A percentile compares a stretch with the other conserved stretches of the same genome.
Evolutionary conservation across 371 early-diverging fungal species (phyloP).

Genomic region (Sporodiniella umbellata): DNA sequence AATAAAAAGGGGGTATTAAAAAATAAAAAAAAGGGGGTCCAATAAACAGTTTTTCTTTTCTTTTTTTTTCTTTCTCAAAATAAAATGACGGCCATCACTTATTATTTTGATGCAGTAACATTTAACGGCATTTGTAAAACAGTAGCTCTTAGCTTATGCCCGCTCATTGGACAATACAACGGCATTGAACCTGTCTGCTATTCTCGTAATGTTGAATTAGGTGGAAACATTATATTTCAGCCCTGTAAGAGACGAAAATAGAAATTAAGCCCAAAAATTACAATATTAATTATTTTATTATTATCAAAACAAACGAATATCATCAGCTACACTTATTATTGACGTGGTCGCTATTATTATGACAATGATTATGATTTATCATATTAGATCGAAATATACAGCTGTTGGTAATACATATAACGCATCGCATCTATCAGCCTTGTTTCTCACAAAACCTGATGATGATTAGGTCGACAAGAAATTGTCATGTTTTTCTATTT

Average conservation of each 20-base stretch:
- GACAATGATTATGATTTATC: conserved; percentile 96
- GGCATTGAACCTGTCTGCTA: conserved; percentile 92
- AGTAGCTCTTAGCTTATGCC: conserved; percentile 84
- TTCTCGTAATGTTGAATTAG: conserved; percentile 86
- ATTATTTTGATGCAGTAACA: conserved; percentile 73
- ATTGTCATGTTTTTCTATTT: conserved; percentile 96
- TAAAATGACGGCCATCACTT: conserved; percentile 37
- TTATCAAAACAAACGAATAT: conserved; percentile 2
- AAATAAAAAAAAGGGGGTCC: too few relatives aligned
- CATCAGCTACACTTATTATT: conserved; percentile 76
- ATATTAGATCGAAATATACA: conserved; percentile 94
- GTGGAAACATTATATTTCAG: conserved; percentile 82
- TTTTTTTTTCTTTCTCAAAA: not conserved
- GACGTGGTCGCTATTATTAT: conserved; percentile 91
- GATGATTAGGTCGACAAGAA: conserved; percentile 82
- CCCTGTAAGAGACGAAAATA: too few relatives aligned
- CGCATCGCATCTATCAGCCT: too few relatives aligned
- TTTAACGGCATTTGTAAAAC: conserved; percentile 84
- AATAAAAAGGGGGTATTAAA: too few relatives aligned
- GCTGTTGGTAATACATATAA: conserved; percentile 76
- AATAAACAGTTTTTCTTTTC: not conserved
- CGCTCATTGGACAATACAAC: conserved; percentile 71
- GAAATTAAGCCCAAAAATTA: too few relatives aligned
- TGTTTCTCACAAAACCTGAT: too few relatives aligned
- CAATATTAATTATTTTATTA: not conserved